A percentile compares a stretch with the other conserved stretches of the same genome.
phyloP scores from a whole-genome alignment of 176 grass and related monocot genomes.

The Ensete ventricosum region DNA sequence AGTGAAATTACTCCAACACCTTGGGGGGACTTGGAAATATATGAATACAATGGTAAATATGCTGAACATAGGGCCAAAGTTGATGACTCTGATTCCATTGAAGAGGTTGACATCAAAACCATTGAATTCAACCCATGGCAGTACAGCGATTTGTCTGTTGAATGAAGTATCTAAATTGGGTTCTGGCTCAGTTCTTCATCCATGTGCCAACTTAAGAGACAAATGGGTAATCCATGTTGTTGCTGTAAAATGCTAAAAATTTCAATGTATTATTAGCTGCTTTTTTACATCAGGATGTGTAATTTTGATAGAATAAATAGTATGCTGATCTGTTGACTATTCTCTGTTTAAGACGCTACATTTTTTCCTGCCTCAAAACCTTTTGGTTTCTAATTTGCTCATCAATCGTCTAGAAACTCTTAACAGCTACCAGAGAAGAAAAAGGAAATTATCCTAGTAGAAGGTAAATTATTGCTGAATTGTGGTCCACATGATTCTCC shows the following conservation, averaged over 20 bases:
- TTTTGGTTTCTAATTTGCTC: no score
- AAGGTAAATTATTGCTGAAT: no score
- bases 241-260: not conserved
- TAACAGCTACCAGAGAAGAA: no score
- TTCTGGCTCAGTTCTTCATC: not conserved
- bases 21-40: conserved; percentile 88
- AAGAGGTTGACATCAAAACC: conserved; percentile 32
- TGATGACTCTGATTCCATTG: conserved; percentile 25
- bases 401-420: no score
- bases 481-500: no score
- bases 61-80: conserved; percentile 44
- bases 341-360: no score
- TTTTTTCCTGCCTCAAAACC: no score
- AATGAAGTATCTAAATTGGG: conserved; percentile 21
- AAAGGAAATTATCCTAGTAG: no score
- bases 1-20: conserved; percentile 46
- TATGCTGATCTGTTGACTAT: no score
- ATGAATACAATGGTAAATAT: conserved; percentile 77
- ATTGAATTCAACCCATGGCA: conserved; percentile 90
- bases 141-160: conserved; percentile 34
- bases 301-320: not conserved
- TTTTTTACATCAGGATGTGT: not conserved
- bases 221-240: not conserved
- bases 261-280: not conserved
- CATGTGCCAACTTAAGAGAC: not conserved